phyloP scores from a whole-genome alignment of 352 stramenopile species.

The Phytophthora quininea region DNA sequence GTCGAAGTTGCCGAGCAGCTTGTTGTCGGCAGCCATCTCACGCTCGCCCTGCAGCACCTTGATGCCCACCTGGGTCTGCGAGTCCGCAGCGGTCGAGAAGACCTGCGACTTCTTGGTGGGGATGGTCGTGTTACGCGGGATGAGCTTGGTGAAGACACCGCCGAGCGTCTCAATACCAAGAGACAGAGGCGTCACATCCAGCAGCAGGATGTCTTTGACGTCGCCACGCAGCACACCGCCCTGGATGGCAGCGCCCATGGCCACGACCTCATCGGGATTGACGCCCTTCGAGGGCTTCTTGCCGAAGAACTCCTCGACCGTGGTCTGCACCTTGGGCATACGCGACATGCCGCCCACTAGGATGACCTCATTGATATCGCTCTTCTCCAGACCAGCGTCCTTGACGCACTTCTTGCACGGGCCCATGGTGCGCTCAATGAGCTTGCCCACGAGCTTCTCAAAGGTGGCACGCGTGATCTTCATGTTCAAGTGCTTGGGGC shows the following conservation, averaged over 20 bases:
- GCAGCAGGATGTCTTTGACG: background rate
- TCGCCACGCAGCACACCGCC: background rate
- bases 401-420: background rate
- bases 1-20: background rate
- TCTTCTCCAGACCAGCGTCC: background rate
- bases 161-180: background rate
- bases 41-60: background rate
- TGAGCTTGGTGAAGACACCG: background rate
- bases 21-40: background rate
- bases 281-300: background rate
- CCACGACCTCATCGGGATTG: background rate
- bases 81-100: background rate
- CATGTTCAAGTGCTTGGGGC: conserved; percentile 87
- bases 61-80: background rate
- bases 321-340: background rate
- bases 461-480: background rate
- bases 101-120: background rate
- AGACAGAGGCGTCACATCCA: background rate
- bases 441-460: background rate
- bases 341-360: background rate
- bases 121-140: background rate
- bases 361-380: background rate
- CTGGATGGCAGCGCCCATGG: background rate
- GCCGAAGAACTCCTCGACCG: background rate
- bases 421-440: background rate